Percentiles rank a stretch among this genome's conserved stretches.
phyloP scores from a whole-genome alignment of 192 early-diverging fungal genomes.

The Lunasporangiospora selenospora region DNA sequence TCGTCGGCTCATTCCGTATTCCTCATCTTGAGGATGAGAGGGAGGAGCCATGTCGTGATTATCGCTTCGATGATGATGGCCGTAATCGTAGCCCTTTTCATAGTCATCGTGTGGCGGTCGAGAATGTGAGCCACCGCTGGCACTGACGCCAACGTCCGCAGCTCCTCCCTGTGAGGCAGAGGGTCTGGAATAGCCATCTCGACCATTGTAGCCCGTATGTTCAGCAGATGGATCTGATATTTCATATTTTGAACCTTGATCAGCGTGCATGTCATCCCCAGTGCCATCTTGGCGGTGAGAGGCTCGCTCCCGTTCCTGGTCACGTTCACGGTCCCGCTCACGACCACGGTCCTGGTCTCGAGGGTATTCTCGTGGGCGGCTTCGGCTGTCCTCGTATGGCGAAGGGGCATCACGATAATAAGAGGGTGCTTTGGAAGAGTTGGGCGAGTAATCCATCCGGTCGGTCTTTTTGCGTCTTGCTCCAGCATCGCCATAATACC shows the following conservation, averaged over 20 bases:
- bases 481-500: slow-evolving; percentile 35
- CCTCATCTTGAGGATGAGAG: too few relatives aligned
- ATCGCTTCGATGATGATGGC: not conserved
- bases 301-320: too few relatives aligned
- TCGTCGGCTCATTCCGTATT: slow-evolving; percentile 10
- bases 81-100: not conserved
- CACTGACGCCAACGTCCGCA: not conserved
- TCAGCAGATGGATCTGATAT: not conserved
- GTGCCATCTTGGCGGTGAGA: too few relatives aligned
- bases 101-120: not conserved
- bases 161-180: not conserved
- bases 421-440: too few relatives aligned
- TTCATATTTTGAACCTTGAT: too few relatives aligned
- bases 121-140: not conserved
- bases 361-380: too few relatives aligned
- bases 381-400: too few relatives aligned
- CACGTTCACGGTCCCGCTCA: too few relatives aligned
- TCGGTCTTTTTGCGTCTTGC: slow-evolving; percentile 20
- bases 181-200: not conserved
- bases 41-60: not conserved
- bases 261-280: slow-evolving; percentile 4
- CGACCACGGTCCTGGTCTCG: too few relatives aligned
- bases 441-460: too few relatives aligned
- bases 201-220: not conserved
- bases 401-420: too few relatives aligned